Conservation (phyloP, 1,139 yeast genomes). For the Lodderomyces jiufengensis region DNA sequence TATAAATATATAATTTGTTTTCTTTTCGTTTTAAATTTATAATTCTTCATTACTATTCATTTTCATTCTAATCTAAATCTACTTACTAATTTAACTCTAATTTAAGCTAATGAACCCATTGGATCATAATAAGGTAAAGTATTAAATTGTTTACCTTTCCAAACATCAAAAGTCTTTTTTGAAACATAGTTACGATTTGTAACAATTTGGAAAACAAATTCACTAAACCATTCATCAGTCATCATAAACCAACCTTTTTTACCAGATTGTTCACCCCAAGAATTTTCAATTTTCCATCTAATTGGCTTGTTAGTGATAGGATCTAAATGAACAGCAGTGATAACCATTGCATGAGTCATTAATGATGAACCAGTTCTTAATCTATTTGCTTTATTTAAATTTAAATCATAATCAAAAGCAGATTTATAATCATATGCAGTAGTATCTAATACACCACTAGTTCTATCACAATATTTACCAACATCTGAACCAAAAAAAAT, state of each 20-base stretch:
- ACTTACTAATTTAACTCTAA: background rate
- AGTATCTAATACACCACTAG: conserved; percentile 66
- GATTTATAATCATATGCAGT: conserved; percentile 64
- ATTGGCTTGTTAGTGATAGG: conserved; percentile 44
- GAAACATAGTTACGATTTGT: conserved; percentile 53
- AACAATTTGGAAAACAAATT: conserved; percentile 80
- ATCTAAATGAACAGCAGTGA: conserved; percentile 64
- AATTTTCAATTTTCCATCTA: conserved; percentile 81
- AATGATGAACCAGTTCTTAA: conserved; percentile 51
- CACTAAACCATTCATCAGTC: conserved; percentile 82
- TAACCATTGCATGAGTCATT: conserved; percentile 88
- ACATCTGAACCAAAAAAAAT: conserved; percentile 86
- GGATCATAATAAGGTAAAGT: conserved; percentile 81
- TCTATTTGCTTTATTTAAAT: conserved; percentile 51
- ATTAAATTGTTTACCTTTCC: conserved; percentile 50
- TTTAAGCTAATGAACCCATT: conserved; percentile 73
- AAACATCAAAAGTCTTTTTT: conserved; percentile 41
- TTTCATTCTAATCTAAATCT: too few species aligned
- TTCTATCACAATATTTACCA: conserved; percentile 62
- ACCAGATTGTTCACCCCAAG: conserved; percentile 80
- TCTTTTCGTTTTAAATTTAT: too few species aligned
- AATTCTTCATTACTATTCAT: too few species aligned
- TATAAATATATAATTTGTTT: too few species aligned
- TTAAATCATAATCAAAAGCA: conserved; percentile 55
- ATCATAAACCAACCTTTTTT: conserved; percentile 71